Conservation (phyloP, 306 rosid species). For the Luffa aegyptiaca region DNA sequence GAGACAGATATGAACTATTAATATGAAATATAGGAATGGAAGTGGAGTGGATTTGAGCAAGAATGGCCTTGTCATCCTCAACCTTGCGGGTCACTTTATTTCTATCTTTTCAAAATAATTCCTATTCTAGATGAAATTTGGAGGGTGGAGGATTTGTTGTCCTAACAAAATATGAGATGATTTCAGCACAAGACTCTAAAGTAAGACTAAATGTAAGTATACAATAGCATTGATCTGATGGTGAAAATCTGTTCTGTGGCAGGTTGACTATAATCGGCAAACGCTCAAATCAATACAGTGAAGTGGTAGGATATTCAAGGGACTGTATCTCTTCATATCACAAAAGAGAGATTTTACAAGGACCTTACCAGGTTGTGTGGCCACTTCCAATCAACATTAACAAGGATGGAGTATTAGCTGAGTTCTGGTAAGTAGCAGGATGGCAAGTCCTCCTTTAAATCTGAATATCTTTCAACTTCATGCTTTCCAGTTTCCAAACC, state of each 20-base stretch:
- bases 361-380: conserved; percentile 66
- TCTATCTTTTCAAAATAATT: background rate
- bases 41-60: background rate
- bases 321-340: conserved; percentile 43
- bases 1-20: background rate
- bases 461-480: background rate
- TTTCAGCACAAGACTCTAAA: background rate
- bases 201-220: background rate
- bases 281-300: conserved; percentile 30
- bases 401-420: conserved; percentile 61
- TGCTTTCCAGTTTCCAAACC: background rate
- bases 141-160: background rate
- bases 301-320: conserved; percentile 19
- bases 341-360: conserved; percentile 53
- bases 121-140: background rate
- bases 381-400: conserved; percentile 54
- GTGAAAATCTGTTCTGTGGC: conserved; percentile 10
- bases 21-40: background rate
- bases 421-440: conserved; percentile 46
- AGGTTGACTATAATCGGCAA: conserved; percentile 53
- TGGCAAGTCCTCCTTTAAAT: background rate
- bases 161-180: background rate
- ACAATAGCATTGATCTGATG: background rate
- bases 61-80: background rate
- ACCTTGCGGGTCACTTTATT: background rate